Percentiles rank a stretch among this genome's conserved stretches.
These are phyloP conservation scores for Eragrostis tef DNA, from an alignment of 202 grass and related monocot genomes.

Conservation along the genomic window DNA sequence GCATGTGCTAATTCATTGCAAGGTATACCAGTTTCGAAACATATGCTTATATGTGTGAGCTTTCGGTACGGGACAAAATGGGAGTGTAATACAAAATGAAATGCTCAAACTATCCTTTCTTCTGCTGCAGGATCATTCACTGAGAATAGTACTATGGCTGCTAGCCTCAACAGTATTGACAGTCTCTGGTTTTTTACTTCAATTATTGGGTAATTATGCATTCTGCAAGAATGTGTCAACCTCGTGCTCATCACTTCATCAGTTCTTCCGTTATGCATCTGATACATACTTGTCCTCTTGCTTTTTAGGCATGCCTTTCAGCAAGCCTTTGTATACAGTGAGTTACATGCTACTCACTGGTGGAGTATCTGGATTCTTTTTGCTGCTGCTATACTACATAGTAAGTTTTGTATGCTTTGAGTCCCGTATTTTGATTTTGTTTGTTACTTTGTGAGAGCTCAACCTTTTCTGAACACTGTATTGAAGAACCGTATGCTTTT, in stretches of 20 bases:
- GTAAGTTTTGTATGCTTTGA: slow-evolving; percentile 58
- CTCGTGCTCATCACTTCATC: slow-evolving; percentile 12
- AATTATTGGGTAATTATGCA: slow-evolving; percentile 66
- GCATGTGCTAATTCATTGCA: slow-evolving; percentile 76
- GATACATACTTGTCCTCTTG: slow-evolving; percentile 25
- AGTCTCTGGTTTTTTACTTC: slow-evolving; percentile 65
- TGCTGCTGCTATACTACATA: slow-evolving; percentile 74
- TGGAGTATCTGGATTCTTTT: slow-evolving; percentile 75
- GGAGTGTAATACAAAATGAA: background rate
- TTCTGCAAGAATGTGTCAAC: background rate
- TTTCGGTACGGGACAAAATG: background rate
- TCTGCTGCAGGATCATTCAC: slow-evolving; percentile 67
- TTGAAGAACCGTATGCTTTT: background rate
- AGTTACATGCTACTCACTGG: slow-evolving; percentile 86
- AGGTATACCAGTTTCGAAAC: slow-evolving; percentile 52
- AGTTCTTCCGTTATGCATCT: slow-evolving; percentile 35
- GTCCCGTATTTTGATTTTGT: background rate
- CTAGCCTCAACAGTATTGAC: slow-evolving; percentile 61
- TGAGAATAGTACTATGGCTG: slow-evolving; percentile 72
- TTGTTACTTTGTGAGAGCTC: background rate
- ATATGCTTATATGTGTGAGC: slow-evolving; percentile 35
- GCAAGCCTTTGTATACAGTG: slow-evolving; percentile 84
- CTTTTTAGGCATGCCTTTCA: slow-evolving; percentile 88
- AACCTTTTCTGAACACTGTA: background rate
- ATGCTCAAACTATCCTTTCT: slow-evolving; percentile 24